Percentiles rank a stretch among this genome's conserved stretches.
These are phyloP conservation scores for Cutaneotrichosporon dermatis DNA, from an alignment of 1,284 basidiomycete genomes.

Conservation along the genomic window DNA sequence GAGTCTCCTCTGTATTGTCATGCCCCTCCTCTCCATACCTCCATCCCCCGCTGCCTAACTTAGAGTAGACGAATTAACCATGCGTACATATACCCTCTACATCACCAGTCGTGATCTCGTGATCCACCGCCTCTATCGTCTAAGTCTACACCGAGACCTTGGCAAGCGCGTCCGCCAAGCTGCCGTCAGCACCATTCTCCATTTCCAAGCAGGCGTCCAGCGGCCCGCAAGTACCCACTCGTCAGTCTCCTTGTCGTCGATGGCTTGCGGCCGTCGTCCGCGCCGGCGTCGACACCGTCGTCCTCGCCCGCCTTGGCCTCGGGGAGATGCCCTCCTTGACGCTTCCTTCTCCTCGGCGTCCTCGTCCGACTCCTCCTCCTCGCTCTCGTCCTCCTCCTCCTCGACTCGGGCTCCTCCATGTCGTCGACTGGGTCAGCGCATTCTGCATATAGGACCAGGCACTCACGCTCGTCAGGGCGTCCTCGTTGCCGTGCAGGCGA, in stretches of 20 bases:
- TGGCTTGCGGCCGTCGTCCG: constrained; percentile 26
- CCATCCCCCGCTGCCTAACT: too few relatives aligned
- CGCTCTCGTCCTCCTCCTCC: constrained; percentile 51
- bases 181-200: constrained; percentile 6
- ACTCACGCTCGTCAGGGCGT: constrained; percentile 64
- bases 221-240: constrained; percentile 30
- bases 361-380: constrained; percentile 29
- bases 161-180: constrained; percentile 42
- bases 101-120: not conserved
- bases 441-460: too few relatives aligned
- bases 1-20: too few relatives aligned
- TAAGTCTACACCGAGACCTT: constrained; percentile 21
- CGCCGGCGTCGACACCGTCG: constrained; percentile 36
- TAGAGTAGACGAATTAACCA: not conserved
- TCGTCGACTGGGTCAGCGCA: constrained; percentile 54
- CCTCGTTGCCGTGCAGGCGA: constrained; percentile 74
- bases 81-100: constrained; percentile 1
- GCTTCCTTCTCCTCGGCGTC: constrained; percentile 46
- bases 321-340: constrained; percentile 43
- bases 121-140: not conserved
- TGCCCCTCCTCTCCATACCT: too few relatives aligned
- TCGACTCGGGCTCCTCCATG: constrained; percentile 58
- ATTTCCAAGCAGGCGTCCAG: too few relatives aligned
- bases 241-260: constrained; percentile 37
- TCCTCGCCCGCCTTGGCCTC: constrained; percentile 44